Evolutionary conservation across 202 grass and related monocot species (phyloP).

Genomic region (Carex sylvatica): DNA sequence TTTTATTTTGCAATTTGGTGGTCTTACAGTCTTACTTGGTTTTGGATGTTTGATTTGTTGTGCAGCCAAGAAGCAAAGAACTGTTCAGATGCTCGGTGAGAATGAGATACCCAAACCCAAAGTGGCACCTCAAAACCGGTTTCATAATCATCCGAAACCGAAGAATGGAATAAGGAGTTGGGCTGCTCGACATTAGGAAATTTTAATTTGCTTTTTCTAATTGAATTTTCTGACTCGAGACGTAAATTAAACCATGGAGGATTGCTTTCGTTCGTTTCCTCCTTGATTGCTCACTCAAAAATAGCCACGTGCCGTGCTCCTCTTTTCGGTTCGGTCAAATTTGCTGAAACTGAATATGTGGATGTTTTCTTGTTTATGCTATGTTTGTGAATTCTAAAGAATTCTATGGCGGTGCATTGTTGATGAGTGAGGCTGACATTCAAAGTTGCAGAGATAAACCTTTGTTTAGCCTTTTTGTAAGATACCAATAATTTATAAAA

Average conservation of each 20-base stretch:
- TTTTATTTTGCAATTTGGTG: background rate
- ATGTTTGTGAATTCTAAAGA: constrained; percentile 30
- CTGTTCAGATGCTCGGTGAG: constrained; percentile 86
- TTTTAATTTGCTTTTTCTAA: background rate
- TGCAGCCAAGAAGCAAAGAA: constrained; percentile 86
- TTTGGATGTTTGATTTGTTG: background rate
- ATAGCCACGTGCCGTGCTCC: background rate
- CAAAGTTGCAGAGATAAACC: constrained; percentile 21
- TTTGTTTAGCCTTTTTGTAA: constrained; percentile 27
- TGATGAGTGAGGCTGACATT: constrained; percentile 32
- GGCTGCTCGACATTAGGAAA: constrained; percentile 28
- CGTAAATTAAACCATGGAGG: constrained; percentile 8
- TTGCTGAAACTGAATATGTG: background rate
- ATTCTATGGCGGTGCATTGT: constrained; percentile 16
- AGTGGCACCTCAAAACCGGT: constrained; percentile 14
- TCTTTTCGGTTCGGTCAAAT: constrained; percentile 9
- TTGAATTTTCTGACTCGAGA: constrained; percentile 21
- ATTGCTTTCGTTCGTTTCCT: constrained; percentile 13
- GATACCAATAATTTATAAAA: constrained; percentile 28
- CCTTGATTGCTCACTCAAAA: constrained; percentile 20
- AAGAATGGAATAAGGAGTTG: constrained; percentile 39
- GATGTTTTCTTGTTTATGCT: constrained; percentile 13
- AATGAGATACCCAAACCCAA: constrained; percentile 87
- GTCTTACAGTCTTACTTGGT: background rate
- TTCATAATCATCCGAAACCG: constrained; percentile 19